phyloP scores from a whole-genome alignment of 768 basidiomycete species.

The Agrocybe chaxingu region DNA sequence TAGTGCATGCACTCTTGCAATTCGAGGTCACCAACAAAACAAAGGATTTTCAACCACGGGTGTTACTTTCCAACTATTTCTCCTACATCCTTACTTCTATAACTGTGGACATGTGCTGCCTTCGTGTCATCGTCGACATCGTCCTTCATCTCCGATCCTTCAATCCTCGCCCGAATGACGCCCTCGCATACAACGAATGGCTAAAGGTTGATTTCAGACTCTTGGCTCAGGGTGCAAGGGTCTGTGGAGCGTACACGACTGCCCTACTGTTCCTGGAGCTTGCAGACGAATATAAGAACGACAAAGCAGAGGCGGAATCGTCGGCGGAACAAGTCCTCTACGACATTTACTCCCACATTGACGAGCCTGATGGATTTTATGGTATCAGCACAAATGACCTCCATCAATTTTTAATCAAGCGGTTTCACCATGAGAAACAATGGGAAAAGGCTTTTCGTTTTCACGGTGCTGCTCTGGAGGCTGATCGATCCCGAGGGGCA shows the following conservation, averaged over 20 bases:
- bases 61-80: slow-evolving; percentile 56
- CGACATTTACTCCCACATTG: slow-evolving; percentile 91
- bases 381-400: slow-evolving; percentile 81
- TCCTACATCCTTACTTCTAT: slow-evolving; percentile 43
- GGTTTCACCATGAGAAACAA: slow-evolving; percentile 90
- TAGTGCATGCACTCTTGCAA: slow-evolving; percentile 68
- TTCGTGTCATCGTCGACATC: slow-evolving; percentile 66
- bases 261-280: slow-evolving; percentile 88
- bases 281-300: slow-evolving; percentile 46
- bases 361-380: slow-evolving; percentile 98
- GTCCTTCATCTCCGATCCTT: slow-evolving; percentile 81
- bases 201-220: slow-evolving; percentile 70
- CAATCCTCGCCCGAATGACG: slow-evolving; percentile 33
- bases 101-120: slow-evolving; percentile 35
- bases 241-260: slow-evolving; percentile 84
- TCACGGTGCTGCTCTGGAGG: slow-evolving; percentile 83
- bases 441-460: slow-evolving; percentile 91
- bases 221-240: slow-evolving; percentile 69
- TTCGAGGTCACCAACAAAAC: slow-evolving; percentile 15
- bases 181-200: slow-evolving; percentile 72
- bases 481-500: slow-evolving; percentile 36
- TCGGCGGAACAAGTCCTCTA: slow-evolving; percentile 73
- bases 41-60: slow-evolving; percentile 6
- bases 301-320: slow-evolving; percentile 23
- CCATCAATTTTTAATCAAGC: slow-evolving; percentile 74